phyloP scores from a whole-genome alignment of 345 rosid genomes.

The Litchi chinensis region DNA sequence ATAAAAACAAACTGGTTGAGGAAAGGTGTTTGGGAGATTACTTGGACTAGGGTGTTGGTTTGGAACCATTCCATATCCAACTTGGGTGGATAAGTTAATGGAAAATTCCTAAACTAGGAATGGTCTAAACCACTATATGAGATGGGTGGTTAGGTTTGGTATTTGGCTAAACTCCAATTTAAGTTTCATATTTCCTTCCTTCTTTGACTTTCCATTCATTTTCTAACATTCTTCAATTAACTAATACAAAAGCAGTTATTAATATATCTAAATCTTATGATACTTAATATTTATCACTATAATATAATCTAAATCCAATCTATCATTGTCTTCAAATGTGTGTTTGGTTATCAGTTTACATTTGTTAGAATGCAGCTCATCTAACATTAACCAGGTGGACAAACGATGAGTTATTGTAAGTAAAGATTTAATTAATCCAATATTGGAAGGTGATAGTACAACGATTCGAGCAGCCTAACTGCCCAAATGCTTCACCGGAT shows the following conservation, averaged over 20 bases:
- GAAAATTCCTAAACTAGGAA: not conserved
- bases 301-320: not conserved
- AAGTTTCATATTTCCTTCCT: slow-evolving; percentile 8
- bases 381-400: not conserved
- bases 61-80: slow-evolving; percentile 11
- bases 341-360: slow-evolving; percentile 13
- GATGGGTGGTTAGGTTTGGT: slow-evolving; percentile 9
- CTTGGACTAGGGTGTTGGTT: not conserved
- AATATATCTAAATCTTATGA: too few species aligned
- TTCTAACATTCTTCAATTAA: not conserved
- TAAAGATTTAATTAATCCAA: not conserved
- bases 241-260: too few species aligned
- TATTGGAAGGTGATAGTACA: not conserved
- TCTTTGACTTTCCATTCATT: slow-evolving; percentile 6
- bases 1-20: not conserved
- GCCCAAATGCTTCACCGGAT: not conserved
- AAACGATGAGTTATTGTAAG: not conserved
- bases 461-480: not conserved
- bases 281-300: too few species aligned
- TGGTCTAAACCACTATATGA: not conserved
- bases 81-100: not conserved
- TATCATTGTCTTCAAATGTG: slow-evolving; percentile 19
- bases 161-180: not conserved
- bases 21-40: not conserved
- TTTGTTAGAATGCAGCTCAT: slow-evolving; percentile 16